Percentiles rank a stretch among this genome's conserved stretches.
phyloP scores from a whole-genome alignment of 176 grass and related monocot genomes.

The Carex scoparia region DNA sequence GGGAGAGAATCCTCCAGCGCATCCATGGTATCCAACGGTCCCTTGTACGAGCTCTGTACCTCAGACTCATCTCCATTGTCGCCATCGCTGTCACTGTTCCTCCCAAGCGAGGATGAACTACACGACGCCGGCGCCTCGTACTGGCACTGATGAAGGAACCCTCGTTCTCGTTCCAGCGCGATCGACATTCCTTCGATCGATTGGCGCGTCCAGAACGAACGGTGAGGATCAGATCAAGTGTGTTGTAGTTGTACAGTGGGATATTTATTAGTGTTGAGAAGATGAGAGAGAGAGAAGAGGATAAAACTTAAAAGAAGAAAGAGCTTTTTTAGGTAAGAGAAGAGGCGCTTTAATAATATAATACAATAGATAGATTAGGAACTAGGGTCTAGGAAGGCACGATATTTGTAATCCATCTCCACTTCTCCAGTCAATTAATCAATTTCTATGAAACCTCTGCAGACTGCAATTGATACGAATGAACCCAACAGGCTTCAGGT shows the following conservation, averaged over 20 bases:
- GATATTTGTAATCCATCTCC: neutral
- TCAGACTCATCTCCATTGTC: slow-evolving; percentile 57
- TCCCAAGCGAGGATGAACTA: slow-evolving; percentile 52
- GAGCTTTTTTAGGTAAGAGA: neutral
- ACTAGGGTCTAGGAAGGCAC: neutral
- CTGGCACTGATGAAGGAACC: slow-evolving; percentile 33
- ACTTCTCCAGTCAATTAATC: no score
- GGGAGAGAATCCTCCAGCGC: slow-evolving; percentile 78
- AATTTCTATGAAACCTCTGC: neutral
- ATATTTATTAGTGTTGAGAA: neutral
- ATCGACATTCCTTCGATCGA: slow-evolving; percentile 58
- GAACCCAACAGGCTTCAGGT: no score
- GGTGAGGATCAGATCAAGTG: neutral
- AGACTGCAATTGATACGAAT: no score
- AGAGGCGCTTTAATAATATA: neutral
- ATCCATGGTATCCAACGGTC: slow-evolving; percentile 86
- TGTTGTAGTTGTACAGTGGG: neutral
- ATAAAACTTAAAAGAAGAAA: neutral
- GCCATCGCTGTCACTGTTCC: slow-evolving; percentile 53
- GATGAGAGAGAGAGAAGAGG: neutral
- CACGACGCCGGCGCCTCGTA: slow-evolving; percentile 34
- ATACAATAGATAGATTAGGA: no score
- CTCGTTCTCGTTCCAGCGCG: slow-evolving; percentile 47
- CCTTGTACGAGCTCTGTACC: slow-evolving; percentile 86
- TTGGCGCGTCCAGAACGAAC: slow-evolving; percentile 20